phyloP scores from a whole-genome alignment of 257 asterid species.

The Ballota nigra region DNA sequence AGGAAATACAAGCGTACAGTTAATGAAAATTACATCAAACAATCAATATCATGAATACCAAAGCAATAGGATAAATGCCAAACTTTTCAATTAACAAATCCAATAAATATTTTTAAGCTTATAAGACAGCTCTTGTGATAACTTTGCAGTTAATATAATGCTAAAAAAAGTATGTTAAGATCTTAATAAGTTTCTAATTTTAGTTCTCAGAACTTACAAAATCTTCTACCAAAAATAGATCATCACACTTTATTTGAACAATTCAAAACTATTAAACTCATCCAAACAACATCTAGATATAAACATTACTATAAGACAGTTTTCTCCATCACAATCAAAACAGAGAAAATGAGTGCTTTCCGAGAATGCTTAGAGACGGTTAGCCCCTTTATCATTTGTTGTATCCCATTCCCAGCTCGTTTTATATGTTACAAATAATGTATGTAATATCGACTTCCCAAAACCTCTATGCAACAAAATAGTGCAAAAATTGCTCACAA shows the following conservation, averaged over 20 bases:
- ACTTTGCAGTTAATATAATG: not conserved
- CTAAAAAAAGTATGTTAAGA: not conserved
- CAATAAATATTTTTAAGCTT: not conserved
- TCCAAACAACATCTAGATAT: not conserved
- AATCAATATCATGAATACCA: not conserved
- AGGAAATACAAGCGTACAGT: not conserved
- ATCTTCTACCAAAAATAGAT: not conserved
- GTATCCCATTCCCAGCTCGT: not conserved
- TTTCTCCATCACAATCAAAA: not conserved
- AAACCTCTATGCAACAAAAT: not conserved
- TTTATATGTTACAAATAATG: not conserved
- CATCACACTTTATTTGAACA: not conserved
- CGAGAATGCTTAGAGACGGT: not conserved
- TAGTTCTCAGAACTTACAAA: not conserved
- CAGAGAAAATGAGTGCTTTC: not conserved
- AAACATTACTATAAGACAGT: no score
- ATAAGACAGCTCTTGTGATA: not conserved
- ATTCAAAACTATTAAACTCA: not conserved
- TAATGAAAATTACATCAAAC: constrained; percentile 6
- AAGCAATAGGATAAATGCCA: not conserved
- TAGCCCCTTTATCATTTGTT: not conserved
- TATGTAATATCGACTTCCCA: not conserved
- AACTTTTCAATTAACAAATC: constrained; percentile 2
- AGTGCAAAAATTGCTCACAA: not conserved
- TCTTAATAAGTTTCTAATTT: not conserved